Evolutionary conservation across 2,329 filamentous ascomycete genomes (phyloP).

Genomic region (Magnaporthiopsis poae): DNA sequence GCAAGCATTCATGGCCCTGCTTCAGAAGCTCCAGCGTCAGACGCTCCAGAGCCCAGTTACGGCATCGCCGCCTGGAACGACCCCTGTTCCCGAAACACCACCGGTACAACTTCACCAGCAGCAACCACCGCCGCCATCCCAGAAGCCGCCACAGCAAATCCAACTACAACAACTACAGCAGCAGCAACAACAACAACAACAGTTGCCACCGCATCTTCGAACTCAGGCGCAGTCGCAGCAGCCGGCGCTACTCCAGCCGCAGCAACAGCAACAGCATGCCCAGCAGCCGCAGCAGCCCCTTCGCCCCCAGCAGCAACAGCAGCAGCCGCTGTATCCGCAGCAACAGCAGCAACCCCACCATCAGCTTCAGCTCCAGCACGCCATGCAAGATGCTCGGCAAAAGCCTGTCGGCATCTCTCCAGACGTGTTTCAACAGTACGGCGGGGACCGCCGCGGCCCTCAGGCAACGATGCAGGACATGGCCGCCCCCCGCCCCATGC

Average conservation of each 20-base stretch:
- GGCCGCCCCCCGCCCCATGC: conserved; percentile 36
- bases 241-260: conserved; percentile 1
- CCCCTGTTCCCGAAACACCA: neutral
- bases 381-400: conserved; percentile 20
- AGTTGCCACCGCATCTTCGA: neutral
- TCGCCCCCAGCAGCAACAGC: conserved; percentile 5
- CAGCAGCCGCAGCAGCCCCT: conserved; percentile 3
- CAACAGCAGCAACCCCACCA: conserved; percentile 8
- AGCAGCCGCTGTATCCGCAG: conserved; percentile 1
- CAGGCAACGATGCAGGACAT: conserved; percentile 40
- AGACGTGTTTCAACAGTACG: conserved; percentile 38
- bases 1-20: conserved; percentile 72
- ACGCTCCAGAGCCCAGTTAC: conserved; percentile 30
- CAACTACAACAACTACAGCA: conserved; percentile 12
- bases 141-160: conserved; percentile 9
- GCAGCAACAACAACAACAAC: conserved; percentile 5
- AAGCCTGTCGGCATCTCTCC: conserved; percentile 36
- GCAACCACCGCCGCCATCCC: conserved; percentile 7
- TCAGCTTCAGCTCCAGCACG: conserved; percentile 6
- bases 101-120: neutral
- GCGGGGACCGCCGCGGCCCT: conserved; percentile 30
- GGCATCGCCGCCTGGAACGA: conserved; percentile 4
- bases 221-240: neutral
- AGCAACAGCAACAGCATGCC: conserved; percentile 2
- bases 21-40: conserved; percentile 68